A percentile compares a stretch with the other conserved stretches of the same genome.
These are phyloP conservation scores for Cerrena zonata DNA, from an alignment of 1,284 basidiomycete species.

Conservation along the genomic window DNA sequence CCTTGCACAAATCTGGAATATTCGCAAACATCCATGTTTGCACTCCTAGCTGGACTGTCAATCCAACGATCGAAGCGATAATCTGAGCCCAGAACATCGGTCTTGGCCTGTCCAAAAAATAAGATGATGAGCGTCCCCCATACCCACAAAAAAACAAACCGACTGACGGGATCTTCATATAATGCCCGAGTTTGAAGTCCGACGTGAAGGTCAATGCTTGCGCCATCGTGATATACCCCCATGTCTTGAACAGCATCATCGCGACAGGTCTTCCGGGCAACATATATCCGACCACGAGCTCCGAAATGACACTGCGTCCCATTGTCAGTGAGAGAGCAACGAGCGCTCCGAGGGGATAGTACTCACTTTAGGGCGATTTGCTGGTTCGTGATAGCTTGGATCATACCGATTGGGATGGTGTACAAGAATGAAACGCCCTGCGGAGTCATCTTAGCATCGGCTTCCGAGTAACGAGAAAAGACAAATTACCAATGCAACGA, in stretches of 20 bases:
- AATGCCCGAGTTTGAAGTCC: slow-evolving; percentile 44
- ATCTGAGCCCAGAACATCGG: slow-evolving; percentile 43
- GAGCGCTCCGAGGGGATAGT: no score
- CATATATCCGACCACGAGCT: slow-evolving; percentile 40
- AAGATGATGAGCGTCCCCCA: slow-evolving; percentile 1
- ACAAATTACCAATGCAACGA: slow-evolving; percentile 36
- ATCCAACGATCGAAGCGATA: slow-evolving; percentile 38
- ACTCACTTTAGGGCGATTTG: slow-evolving; percentile 34
- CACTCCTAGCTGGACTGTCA: slow-evolving; percentile 37
- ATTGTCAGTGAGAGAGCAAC: slow-evolving; percentile 5
- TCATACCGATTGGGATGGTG: slow-evolving; percentile 52
- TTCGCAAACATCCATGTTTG: slow-evolving; percentile 44
- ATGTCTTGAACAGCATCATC: slow-evolving; percentile 53
- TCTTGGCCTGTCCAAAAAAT: slow-evolving; percentile 22
- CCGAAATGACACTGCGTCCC: slow-evolving; percentile 35
- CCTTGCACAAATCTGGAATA: slow-evolving; percentile 36
- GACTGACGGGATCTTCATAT: slow-evolving; percentile 38
- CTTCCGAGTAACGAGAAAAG: slow-evolving; percentile 5
- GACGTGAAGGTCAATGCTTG: slow-evolving; percentile 40
- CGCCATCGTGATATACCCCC: slow-evolving; percentile 42
- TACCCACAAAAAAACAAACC: neutral
- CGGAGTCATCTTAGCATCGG: slow-evolving; percentile 26
- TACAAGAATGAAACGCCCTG: slow-evolving; percentile 31
- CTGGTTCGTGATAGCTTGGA: slow-evolving; percentile 44
- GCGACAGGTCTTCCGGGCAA: slow-evolving; percentile 47